A percentile compares a stretch with the other conserved stretches of the same genome.
Evolutionary conservation across 495 filamentous ascomycete genomes (phyloP).

Genomic region (Aspergillus heteromorphus): DNA sequence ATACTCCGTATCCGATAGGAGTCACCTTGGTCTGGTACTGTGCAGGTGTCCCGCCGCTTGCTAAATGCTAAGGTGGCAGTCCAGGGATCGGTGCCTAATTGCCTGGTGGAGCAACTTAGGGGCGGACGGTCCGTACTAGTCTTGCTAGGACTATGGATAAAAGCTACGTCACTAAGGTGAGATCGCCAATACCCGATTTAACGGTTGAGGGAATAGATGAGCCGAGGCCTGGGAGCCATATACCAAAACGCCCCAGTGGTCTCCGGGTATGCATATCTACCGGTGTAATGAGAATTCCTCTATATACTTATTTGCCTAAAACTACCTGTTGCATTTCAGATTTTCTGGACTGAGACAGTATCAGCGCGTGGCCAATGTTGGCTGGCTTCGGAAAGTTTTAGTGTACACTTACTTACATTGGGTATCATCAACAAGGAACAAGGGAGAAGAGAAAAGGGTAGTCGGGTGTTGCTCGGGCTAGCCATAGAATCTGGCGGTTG

Average conservation of each 20-base stretch:
- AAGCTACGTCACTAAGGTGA: not conserved
- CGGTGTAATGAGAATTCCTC: not conserved
- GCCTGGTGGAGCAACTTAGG: not conserved
- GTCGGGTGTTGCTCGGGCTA: not conserved
- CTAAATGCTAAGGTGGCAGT: not conserved
- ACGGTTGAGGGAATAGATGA: not conserved
- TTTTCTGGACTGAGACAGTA: not conserved
- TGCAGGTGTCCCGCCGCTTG: not conserved
- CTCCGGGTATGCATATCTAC: not conserved
- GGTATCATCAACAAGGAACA: conserved; percentile 8
- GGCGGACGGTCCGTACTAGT: no score
- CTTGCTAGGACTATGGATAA: not conserved
- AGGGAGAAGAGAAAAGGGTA: not conserved
- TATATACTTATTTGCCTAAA: not conserved
- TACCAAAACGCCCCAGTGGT: not conserved
- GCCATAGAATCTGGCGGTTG: not conserved
- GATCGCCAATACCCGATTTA: not conserved
- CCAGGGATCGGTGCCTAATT: not conserved
- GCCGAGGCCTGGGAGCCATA: not conserved
- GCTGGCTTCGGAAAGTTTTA: not conserved
- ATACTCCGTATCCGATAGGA: no score
- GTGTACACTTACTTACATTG: conserved; percentile 4
- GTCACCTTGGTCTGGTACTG: not conserved
- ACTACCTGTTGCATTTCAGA: not conserved
- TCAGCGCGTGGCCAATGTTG: not conserved